Base-by-base conservation (phyloP, 495 filamentous ascomycete genomes). In the Chaetomium fimeti region DNA sequence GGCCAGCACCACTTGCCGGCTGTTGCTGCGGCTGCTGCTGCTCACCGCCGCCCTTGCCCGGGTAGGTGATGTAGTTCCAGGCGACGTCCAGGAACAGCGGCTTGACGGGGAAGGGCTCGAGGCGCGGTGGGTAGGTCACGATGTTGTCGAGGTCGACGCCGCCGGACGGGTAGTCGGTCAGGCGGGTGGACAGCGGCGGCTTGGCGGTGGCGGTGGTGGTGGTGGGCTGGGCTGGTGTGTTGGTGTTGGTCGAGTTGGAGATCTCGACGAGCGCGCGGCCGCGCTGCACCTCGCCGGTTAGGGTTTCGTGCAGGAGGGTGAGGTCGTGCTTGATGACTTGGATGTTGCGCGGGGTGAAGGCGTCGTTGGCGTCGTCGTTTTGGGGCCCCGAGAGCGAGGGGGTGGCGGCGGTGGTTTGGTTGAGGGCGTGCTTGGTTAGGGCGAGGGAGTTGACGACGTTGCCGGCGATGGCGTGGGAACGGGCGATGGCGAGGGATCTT, bases 61-160 rank as follows among this genome's bases (percentile, higher is more conserved):
- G 93, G 74, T 99, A 99, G 24, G 92, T 88, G 64, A 99, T 91
- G 73, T 96, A 99, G 74, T 98, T 99, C 89, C 91, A 98, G 18
- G 94, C 94, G 15, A 96, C 90, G 73, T 99, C 94, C 52, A 98
- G 84, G 81, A 97, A 98, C 18, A 99, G 75, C 18, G 94, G 95
- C 76, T 99, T 99, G 18, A 97, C 92, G 0, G 94, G 92, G 43
- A 97, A 85, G 0, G 90, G 84, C 61, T 90, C 85, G 60, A 97
- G 78, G 67, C 85, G 85, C 0, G 94, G 93, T 6, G 94, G 95
- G 72, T 92, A 97, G 0, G 84, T 83, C 20, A 97, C 94, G 36
- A 99, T 81, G 62, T 94, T 90, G 16, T 79, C 78, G 47, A 97
- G 82, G 71, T 96, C 86, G 2, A 91, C 79, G 25, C 81, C 81